Base-by-base conservation (phyloP, 257 asterid species). In the Gardenia jasminoides region DNA sequence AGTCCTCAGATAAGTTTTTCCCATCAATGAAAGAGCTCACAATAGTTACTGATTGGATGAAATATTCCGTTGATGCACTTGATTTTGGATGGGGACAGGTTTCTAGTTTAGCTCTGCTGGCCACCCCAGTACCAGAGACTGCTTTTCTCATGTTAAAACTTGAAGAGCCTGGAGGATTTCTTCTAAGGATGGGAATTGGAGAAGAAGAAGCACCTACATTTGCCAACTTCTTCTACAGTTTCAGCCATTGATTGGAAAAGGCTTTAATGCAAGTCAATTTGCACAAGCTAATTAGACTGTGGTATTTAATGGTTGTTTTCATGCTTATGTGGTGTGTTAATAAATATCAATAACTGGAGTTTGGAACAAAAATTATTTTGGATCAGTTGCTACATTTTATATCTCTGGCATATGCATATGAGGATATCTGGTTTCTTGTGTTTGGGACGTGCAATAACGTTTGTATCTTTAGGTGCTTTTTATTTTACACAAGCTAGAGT, bases 1-100 rank as follows among this genome's bases (percentile, higher is more conserved):
- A 65, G 70, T 30, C 70, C 43, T 11, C 43, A 2, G 70, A 65
- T 13, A 65, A 65, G 70, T 65, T 65, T 19, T 65, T 65, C 39
- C 70, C 70, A 15, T 65, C 70, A 20, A 65, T 65, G 70, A 65
- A 36, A 65, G 43, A 65, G 70, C 70, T 65, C 20, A 65, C 70
- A 30, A 65, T 65, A 28, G 70, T 65, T 24, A 65, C 70, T 28
- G 70, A 65, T 30, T 65, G 70, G 70, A 65, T 65, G 70, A 65
- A 65, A 36, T 65, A 28, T 6, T 36, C 70, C 22, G 17, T 17
- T 30, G 43, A 65, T 10, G 43, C 22, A 65, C 70, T 65, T 65
- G 70, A 30, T 30, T 65, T 65, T 65, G 70, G 70, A 3, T 30
- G 70, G 70, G 70, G 70, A 30, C 16, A 65, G 2, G 43, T 30